Percentiles rank a stretch among this genome's conserved stretches.
phyloP scores from a whole-genome alignment of 805 yeast species.

The Metschnikowia continentalis region DNA sequence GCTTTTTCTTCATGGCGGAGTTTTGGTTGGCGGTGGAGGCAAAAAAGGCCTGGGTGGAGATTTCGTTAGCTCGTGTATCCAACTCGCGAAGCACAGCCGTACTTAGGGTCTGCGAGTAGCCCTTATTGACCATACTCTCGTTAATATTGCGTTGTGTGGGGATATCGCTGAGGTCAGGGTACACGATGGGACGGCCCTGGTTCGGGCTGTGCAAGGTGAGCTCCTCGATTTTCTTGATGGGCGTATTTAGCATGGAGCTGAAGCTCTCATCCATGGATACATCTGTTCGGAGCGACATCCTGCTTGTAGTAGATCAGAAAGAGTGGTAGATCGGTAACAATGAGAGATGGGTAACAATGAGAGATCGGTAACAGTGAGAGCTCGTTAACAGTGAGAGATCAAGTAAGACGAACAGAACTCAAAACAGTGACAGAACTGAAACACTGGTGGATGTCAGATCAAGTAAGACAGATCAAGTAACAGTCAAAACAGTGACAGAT shows the following conservation, averaged over 20 bases:
- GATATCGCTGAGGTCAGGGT: conserved; percentile 16
- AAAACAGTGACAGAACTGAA: too few species aligned
- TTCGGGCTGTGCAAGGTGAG: conserved; percentile 32
- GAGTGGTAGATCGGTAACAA: too few species aligned
- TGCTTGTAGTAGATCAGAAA: too few species aligned
- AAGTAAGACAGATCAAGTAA: too few species aligned
- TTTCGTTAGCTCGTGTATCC: conserved; percentile 18
- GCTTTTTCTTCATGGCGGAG: conserved; percentile 15
- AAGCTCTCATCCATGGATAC: conserved; percentile 14
- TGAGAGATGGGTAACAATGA: too few species aligned
- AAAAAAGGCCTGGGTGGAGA: conserved; percentile 9
- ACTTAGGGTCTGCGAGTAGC: conserved; percentile 19
- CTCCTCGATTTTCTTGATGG: conserved; percentile 35
- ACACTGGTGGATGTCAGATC: too few species aligned
- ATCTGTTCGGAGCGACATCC: not conserved
- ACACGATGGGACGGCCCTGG: conserved; percentile 12
- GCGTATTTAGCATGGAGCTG: conserved; percentile 29
- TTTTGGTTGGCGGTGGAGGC: conserved; percentile 1
- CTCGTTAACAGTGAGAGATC: too few species aligned
- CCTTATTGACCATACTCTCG: conserved; percentile 15
- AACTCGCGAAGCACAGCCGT: conserved; percentile 16
- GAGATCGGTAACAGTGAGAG: too few species aligned
- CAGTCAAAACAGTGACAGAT: too few species aligned
- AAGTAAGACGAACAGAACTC: too few species aligned
- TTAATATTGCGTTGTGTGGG: conserved; percentile 7